Evolutionary conservation across 2,329 filamentous ascomycete genomes (phyloP), one percentile per base, ranked within the genome.

Genomic region (Penicillium sp.): DNA sequence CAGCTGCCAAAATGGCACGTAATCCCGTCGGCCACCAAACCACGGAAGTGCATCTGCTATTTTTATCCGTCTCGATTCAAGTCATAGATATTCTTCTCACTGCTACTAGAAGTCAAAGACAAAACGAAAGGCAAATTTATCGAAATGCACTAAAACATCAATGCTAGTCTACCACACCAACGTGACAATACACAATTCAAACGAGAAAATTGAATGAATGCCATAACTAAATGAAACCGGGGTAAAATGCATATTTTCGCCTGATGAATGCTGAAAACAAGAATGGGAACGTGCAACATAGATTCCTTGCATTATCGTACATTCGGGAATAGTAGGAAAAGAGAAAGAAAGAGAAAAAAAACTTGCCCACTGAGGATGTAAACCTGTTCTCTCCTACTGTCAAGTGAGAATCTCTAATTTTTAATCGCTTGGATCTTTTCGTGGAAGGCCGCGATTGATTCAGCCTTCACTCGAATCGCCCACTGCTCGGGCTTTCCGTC

Each of bases 401-500:
- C 21, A 27, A 40, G 7, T 40, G 6, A 9, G 23, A 40, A 27
- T 34, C 12, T 40, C 34, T 55, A 63, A 29, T 61, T 55, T 44
- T 62, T 63, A 47, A 61, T 55, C 18, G 51, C 48, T 32, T 62
- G 36, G 15, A 62, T 46, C 30, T 56, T 50, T 1, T 42, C 42
- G 41, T 51, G 26, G 37, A 62, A 53, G 23, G 47, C 47, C 2
- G 49, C 36, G 9, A 61, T 44, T 4, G 32, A 34, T 4, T 63
- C 51, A 3, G 41, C 33, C 75, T 88, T 90, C 41, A 90, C 83
- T 66, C 87, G 84, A 13, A 91, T 71, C 66, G 87, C 81, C 86
- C 86, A 92, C 4, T 84, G 84, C 70, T 89, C 86, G 23, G 89
- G 70, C 39, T 78, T 78, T 13, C 84, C 85, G 43, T 78, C 76